Evolutionary conservation across 2,329 filamentous ascomycete species (phyloP), one percentile per base, ranked within the genome.

Genomic region (Paracamarosporium sp.): DNA sequence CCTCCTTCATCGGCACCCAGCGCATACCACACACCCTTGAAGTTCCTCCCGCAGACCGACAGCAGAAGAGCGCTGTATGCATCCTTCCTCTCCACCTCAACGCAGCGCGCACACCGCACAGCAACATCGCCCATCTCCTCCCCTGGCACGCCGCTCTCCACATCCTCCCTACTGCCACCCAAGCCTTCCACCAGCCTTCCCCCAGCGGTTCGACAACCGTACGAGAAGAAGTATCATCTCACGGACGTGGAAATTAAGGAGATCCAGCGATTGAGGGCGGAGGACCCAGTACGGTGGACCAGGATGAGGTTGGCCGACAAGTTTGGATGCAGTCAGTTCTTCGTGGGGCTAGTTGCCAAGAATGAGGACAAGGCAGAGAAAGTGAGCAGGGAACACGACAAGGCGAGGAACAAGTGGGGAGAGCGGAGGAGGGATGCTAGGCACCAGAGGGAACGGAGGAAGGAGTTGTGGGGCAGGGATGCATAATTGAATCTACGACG

Each of bases 1-100:
- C 88, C 88, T 33, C 88, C 88, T 0, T 86, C 86, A 6, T 85
- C 85, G 27, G 82, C 85, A 6, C 87, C 88, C 7, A 86, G 82
- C 59, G 82, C 86, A 24, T 87, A 86, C 68, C 85, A 88, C 70
- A 90, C 88, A 1, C 88, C 88, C 1, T 76, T 81, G 27, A 87
- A 88, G 63, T 90, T 90, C 71, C 80, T 90, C 7, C 88, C 88
- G 5, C 71, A 79, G 53, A 78, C 81, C 61, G 88, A 90, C 75
- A 78, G 80, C 22, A 81, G 87, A 55, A 77, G 81, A 60, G 67
- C 72, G 40, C 72, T 86, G 28, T 81, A 81, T 65, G 61, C 74
- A n/a, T 64, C 76, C 11, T 69, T 69, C 46, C 56, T 73, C 17
- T 58, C 57, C 40, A 52, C 71, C 46, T 60, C 67, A 24, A 65